phyloP scores from a whole-genome alignment of 148 eudicot genomes.

The Nepenthes mirabilis region DNA sequence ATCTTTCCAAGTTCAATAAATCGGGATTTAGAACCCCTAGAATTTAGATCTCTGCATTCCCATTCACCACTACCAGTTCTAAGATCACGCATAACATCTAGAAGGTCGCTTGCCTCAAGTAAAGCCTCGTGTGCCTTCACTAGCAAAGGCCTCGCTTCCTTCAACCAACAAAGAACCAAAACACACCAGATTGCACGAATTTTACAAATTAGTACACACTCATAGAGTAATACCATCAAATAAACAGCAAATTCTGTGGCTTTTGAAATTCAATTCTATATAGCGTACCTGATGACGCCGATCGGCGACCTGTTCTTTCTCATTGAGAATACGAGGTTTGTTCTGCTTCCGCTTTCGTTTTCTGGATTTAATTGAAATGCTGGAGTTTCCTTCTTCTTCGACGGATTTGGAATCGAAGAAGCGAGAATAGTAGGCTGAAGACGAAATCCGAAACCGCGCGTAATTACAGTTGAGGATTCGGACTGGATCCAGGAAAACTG shows the following conservation, averaged over 20 bases:
- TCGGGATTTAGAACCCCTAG: constrained; percentile 17
- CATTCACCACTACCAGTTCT: constrained; percentile 22
- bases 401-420: constrained; percentile 24
- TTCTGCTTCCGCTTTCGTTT: constrained; percentile 39
- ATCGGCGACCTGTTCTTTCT: constrained; percentile 58
- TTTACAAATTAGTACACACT: not conserved
- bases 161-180: constrained; percentile 12
- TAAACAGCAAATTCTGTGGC: not conserved
- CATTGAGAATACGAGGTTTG: constrained; percentile 25
- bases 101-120: constrained; percentile 33
- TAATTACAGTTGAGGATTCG: constrained; percentile 58
- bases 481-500: constrained; percentile 67
- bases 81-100: constrained; percentile 35
- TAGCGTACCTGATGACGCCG: constrained; percentile 59
- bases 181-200: not conserved
- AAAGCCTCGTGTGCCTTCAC: constrained; percentile 63
- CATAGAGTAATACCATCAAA: not conserved
- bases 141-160: constrained; percentile 57
- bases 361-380: constrained; percentile 9
- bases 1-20: constrained; percentile 56
- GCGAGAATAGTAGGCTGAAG: constrained; percentile 70
- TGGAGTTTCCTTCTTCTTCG: constrained; percentile 3
- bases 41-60: constrained; percentile 4
- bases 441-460: constrained; percentile 51
- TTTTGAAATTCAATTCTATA: not conserved